Evolutionary conservation across 305 asterid species (phyloP).

Genomic region (Fraxinus sp.): DNA sequence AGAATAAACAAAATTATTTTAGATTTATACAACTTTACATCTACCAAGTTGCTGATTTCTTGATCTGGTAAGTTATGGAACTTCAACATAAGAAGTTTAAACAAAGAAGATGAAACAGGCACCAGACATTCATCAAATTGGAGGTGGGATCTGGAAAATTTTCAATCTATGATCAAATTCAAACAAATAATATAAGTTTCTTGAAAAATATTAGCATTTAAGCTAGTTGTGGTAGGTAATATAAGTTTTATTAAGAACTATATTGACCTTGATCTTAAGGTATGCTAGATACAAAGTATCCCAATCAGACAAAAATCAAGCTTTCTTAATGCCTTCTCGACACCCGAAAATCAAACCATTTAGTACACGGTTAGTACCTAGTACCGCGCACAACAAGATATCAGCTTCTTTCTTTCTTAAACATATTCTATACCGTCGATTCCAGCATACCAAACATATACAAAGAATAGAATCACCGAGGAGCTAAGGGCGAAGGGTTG

Average conservation of each 20-base stretch:
- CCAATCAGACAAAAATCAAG: neutral
- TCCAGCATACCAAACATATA: neutral
- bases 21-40: neutral
- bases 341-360: neutral
- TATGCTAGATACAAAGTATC: neutral
- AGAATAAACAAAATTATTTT: neutral
- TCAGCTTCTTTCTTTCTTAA: neutral
- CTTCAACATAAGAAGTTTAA: neutral
- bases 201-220: neutral
- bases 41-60: neutral
- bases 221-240: neutral
- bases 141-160: neutral
- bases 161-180: neutral
- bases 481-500: conserved; percentile 45
- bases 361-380: neutral
- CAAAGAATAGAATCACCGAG: conserved; percentile 21
- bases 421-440: neutral
- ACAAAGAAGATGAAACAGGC: neutral
- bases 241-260: neutral
- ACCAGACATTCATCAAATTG: neutral
- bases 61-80: neutral
- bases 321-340: neutral
- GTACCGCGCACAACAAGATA: neutral
- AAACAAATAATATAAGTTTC: neutral
- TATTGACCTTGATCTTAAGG: neutral